Evolutionary conservation across 106 monocot genomes (phyloP), one percentile per base, ranked within the genome.

Genomic region (Dendrobium catenatum): DNA sequence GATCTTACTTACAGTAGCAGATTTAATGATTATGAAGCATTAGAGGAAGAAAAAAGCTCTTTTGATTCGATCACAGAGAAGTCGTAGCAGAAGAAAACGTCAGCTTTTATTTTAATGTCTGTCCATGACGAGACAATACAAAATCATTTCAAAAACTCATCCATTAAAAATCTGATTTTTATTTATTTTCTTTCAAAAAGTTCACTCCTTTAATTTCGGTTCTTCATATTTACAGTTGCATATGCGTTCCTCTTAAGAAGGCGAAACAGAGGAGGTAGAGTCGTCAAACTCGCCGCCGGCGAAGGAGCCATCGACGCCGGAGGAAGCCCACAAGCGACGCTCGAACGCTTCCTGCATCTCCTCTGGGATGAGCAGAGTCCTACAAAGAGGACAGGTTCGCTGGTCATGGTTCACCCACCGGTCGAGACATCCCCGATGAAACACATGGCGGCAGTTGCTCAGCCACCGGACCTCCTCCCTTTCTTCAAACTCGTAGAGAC

Each of bases 371-470:
- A 94, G 87, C 58, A 79, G 75, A n/a, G 89, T 59, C 19, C 94
- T 87, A 79, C 94, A 94, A 27, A 94, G 86, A 0, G 94, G 94
- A 83, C 94, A 94, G 22, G 91, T 94, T 47, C 84, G 70, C 75
- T 83, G 89, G 29, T 77, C 91, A 82, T 83, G 87, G 2, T 64
- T 86, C 8, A 85, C 72, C 94, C 94, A 94, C n/a, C 85, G 82
- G 83, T 89, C 91, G 80, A 94, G 82, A 76, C 94, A 94, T 4
- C 75, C 33, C 18, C 84, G 79, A 85, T 94, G 94, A 84, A 94
- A 91, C 26, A 88, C 89, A 80, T 94, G 94, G 70, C 89, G 81
- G 82, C 94, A 94, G 19, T 81, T 85, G 75, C 64, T 68, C 43
- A 91, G 86, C 43, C 86, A 80, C 78, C 91, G 85, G 47, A 89